Evolutionary conservation across 768 basidiomycete species (phyloP).

Genomic region (Leccinum rimulosum): DNA sequence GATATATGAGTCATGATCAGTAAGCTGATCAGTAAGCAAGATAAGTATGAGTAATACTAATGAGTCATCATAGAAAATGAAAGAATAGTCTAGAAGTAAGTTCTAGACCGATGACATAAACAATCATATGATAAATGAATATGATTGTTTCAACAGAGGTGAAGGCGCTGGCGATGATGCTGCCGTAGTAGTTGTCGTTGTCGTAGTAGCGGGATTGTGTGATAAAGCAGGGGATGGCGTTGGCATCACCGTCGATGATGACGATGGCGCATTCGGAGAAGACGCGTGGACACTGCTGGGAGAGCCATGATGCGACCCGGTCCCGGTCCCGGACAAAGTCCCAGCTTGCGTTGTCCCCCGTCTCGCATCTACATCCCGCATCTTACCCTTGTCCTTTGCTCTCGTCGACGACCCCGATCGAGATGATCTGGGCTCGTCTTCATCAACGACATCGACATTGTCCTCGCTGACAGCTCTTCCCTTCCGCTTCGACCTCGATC

Average conservation of each 20-base stretch:
- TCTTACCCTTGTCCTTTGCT: slow-evolving; percentile 22
- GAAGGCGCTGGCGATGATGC: neutral
- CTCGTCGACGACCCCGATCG: slow-evolving; percentile 1
- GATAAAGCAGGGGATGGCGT: slow-evolving; percentile 8
- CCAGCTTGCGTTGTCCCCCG: slow-evolving; percentile 8
- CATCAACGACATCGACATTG: slow-evolving; percentile 3
- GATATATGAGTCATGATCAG: too few species aligned
- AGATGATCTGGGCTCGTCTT: slow-evolving; percentile 5
- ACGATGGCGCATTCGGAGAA: neutral
- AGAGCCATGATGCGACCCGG: slow-evolving; percentile 16
- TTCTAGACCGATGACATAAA: too few species aligned
- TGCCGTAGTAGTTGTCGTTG: neutral
- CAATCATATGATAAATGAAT: too few species aligned
- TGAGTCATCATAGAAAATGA: too few species aligned
- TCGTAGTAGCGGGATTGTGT: neutral
- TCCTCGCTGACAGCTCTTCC: slow-evolving; percentile 21
- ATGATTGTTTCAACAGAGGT: too few species aligned
- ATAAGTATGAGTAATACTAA: too few species aligned
- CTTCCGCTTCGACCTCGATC: slow-evolving; percentile 25
- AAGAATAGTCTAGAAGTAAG: too few species aligned
- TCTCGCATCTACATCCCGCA: slow-evolving; percentile 14
- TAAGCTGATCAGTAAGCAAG: too few species aligned
- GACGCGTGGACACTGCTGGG: neutral
- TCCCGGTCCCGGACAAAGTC: too few species aligned
- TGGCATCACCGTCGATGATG: slow-evolving; percentile 1